Evolutionary conservation across 345 rosid genomes (phyloP).

Genomic region (Camelina sativa): DNA sequence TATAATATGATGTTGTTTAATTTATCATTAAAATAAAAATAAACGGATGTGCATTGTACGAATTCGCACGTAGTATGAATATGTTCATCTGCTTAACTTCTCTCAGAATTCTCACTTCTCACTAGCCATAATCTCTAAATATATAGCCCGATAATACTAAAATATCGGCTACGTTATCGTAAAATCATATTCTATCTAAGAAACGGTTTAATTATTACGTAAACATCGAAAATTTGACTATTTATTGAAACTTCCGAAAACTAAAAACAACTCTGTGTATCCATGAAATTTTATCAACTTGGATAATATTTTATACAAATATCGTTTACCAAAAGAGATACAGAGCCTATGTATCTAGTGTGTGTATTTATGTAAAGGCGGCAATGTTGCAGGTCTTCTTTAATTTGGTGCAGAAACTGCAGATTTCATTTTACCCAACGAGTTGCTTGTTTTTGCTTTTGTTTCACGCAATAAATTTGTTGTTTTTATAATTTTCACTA

Average conservation of each 20-base stretch:
- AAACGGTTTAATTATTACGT: constrained; percentile 1
- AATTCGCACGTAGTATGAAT: not conserved
- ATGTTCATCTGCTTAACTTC: constrained; percentile 15
- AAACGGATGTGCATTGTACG: not conserved
- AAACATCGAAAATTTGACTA: constrained; percentile 4
- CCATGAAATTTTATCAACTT: constrained; percentile 9
- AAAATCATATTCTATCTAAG: not conserved
- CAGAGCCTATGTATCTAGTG: constrained; percentile 14
- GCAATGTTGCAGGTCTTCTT: constrained; percentile 46
- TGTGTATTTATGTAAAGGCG: constrained; percentile 40
- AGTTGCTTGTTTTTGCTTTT: constrained; percentile 34
- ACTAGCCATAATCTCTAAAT: constrained; percentile 1
- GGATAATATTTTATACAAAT: constrained; percentile 11
- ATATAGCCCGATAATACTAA: not conserved
- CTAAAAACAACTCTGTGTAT: not conserved
- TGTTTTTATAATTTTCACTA: constrained; percentile 10
- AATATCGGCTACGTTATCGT: constrained; percentile 4
- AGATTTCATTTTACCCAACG: constrained; percentile 45
- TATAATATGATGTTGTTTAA: not conserved
- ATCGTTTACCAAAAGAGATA: not conserved
- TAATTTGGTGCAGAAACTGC: constrained; percentile 44
- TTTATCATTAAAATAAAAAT: not conserved
- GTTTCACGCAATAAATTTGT: constrained; percentile 40
- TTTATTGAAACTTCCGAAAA: constrained; percentile 14
- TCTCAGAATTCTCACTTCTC: constrained; percentile 21